Percentiles rank a stretch among this genome's conserved stretches.
phyloP scores from a whole-genome alignment of 306 rosid genomes.

The Cicer yamashitae region DNA sequence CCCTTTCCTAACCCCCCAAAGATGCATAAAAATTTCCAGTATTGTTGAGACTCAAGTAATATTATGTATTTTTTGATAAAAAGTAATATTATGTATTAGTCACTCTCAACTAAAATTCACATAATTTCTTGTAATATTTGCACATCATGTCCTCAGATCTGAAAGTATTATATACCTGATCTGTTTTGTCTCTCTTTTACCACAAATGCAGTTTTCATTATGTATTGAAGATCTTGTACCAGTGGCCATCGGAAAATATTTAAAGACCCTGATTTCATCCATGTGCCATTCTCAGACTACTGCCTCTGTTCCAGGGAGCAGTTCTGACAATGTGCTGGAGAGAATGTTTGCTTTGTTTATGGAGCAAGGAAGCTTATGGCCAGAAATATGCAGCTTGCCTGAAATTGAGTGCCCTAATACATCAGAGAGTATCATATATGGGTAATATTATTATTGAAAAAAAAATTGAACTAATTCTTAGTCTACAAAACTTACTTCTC shows the following conservation, averaged over 20 bases:
- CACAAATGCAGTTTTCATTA: conserved; percentile 79
- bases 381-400: conserved; percentile 83
- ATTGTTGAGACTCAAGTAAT: conserved; percentile 1
- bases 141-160: conserved; percentile 16
- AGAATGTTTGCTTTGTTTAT: conserved; percentile 84
- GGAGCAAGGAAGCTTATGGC: conserved; percentile 97
- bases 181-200: conserved; percentile 44
- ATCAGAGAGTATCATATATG: conserved; percentile 72
- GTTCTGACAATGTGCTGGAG: conserved; percentile 76
- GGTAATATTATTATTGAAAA: conserved; percentile 57
- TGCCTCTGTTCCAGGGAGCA: conserved; percentile 53
- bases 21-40: not conserved
- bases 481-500: conserved; percentile 35
- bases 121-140: conserved; percentile 34
- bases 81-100: conserved; percentile 7
- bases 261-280: conserved; percentile 75
- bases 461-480: conserved; percentile 14
- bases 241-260: conserved; percentile 82
- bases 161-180: conserved; percentile 29
- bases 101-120: conserved; percentile 19
- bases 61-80: not conserved
- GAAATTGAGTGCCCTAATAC: conserved; percentile 76
- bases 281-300: conserved; percentile 59
- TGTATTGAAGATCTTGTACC: conserved; percentile 98
- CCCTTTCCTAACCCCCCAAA: not conserved